These are phyloP conservation scores for Solanum dulcamara DNA, from an alignment of 257 asterid genomes.

Conservation along the genomic window DNA sequence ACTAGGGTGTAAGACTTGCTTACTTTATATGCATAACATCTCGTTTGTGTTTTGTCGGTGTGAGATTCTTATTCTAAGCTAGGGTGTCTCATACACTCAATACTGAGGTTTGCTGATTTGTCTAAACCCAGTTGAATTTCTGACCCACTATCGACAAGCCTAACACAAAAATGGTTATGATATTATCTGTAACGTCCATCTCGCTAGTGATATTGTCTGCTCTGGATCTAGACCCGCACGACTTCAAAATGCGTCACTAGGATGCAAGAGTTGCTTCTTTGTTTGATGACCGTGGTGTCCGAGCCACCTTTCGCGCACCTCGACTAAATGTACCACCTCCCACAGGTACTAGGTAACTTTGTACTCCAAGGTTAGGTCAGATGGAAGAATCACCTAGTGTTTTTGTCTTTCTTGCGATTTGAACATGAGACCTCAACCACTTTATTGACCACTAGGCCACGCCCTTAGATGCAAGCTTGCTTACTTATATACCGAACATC, in stretches of 20 bases:
- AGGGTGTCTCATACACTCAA: neutral
- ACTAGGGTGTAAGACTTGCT: neutral
- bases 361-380: too few species aligned
- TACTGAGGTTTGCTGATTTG: neutral
- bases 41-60: neutral
- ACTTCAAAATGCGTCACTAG: neutral
- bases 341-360: too few species aligned
- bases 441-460: too few species aligned
- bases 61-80: neutral
- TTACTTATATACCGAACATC: too few species aligned
- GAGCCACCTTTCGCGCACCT: too few species aligned
- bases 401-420: too few species aligned
- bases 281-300: too few species aligned
- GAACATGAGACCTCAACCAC: too few species aligned
- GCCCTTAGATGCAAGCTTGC: too few species aligned
- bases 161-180: neutral
- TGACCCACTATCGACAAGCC: neutral
- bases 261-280: too few species aligned
- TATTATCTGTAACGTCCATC: neutral
- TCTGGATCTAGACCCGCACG: neutral
- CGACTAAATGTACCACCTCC: too few species aligned
- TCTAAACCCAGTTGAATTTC: neutral
- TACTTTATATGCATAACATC: neutral
- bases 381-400: too few species aligned
- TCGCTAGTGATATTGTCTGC: neutral